Evolutionary conservation across 106 monocot genomes (phyloP).

Genomic region (Dendrobium chrysotoxum): DNA sequence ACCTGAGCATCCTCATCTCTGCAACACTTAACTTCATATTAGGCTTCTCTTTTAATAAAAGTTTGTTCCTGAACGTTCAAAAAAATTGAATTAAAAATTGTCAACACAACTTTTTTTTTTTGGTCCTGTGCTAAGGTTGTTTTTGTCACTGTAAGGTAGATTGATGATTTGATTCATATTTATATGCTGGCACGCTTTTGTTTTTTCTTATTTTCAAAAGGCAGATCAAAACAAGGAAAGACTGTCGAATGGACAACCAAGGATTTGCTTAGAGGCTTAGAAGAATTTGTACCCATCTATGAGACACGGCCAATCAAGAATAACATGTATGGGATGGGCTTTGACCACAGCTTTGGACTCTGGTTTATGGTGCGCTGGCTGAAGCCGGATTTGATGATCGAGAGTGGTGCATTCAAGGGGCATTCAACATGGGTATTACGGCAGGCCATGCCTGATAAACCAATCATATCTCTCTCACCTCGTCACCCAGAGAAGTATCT

Average conservation of each 20-base stretch:
- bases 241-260: conserved; percentile 66
- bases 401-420: conserved; percentile 89
- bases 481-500: conserved; percentile 82
- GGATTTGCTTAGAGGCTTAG: conserved; percentile 70
- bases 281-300: conserved; percentile 83
- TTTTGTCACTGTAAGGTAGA: neutral
- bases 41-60: neutral
- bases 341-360: conserved; percentile 87
- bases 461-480: conserved; percentile 73
- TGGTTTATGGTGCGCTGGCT: conserved; percentile 86
- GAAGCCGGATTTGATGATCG: conserved; percentile 79
- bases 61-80: neutral
- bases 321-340: conserved; percentile 91
- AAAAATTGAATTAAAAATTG: neutral
- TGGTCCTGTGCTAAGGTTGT: neutral
- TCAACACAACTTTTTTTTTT: neutral
- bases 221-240: conserved; percentile 85
- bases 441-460: conserved; percentile 63
- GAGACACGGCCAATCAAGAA: conserved; percentile 85
- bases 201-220: conserved; percentile 49
- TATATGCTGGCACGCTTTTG: neutral
- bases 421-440: conserved; percentile 89
- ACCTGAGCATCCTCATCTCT: too few relatives aligned
- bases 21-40: too few relatives aligned
- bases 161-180: neutral